Conservation (phyloP, 1,284 basidiomycete species). For the Xerocomus minutiporus region DNA sequence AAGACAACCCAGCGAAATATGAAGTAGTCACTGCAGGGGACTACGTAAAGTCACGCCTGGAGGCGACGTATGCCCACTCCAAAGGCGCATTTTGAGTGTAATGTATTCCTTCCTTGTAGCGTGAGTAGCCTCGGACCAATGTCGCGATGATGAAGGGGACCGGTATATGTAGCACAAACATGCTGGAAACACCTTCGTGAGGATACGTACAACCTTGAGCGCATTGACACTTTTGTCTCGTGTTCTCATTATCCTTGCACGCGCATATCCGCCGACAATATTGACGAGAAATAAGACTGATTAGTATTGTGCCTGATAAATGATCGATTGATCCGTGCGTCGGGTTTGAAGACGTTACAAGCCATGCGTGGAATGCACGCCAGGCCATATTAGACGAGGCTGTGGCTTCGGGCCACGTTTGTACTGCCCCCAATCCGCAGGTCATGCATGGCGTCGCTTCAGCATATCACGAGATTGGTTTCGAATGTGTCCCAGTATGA, state of each 20-base stretch:
- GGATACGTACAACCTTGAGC: constrained; percentile 10
- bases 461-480: neutral
- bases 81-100: constrained; percentile 6
- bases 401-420: neutral
- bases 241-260: neutral
- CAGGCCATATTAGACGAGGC: neutral
- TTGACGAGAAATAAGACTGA: neutral
- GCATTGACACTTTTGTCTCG: neutral
- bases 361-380: neutral
- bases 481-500: neutral
- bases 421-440: neutral
- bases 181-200: neutral
- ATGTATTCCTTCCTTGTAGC: neutral
- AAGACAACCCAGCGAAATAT: constrained; percentile 59
- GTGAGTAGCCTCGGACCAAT: neutral
- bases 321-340: neutral
- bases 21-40: constrained; percentile 62
- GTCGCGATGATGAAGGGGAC: neutral
- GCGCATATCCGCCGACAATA: neutral
- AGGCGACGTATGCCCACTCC: constrained; percentile 48
- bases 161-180: neutral
- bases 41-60: constrained; percentile 56
- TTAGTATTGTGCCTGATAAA: neutral
- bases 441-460: neutral
- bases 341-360: neutral